Evolutionary conservation across 345 rosid species (phyloP), one percentile per base, ranked within the genome.

Genomic region (Salix brachista): DNA sequence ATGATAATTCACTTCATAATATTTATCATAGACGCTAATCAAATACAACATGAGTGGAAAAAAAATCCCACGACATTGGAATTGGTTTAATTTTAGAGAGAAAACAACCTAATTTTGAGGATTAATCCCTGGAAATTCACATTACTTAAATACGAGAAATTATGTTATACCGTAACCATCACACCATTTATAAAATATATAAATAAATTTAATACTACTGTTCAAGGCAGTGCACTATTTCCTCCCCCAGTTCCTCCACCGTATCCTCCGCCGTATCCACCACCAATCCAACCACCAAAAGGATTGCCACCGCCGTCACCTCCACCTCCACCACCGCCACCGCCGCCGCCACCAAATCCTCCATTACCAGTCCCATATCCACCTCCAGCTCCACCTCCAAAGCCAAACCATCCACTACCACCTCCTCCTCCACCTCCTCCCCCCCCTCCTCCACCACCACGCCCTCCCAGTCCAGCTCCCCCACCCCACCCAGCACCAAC

Each of bases 221-320:
- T 19, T 78, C 80, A 79, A 18, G 80, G 80, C 42, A 17, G 9
- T 11, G 80, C 82, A n/a, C 76, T 7, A 5, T 34, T 34, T 34
- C 37, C 80, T 60, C 85, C 75, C 37, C 37, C 37, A 5, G 37
- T 5, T 8, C 76, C 79, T n/a, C 84, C 73, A 74, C 10, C 66
- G 2, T 8, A 4, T 8, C 76, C 79, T n/a, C 81, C 73, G 68
- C 11, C 66, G 2, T 8, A 4, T 1, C 64, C 58, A 25, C 64
- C 62, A 52, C 25, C 54, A 1, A 2, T 21, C 56, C 56, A n/a
- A 5, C 56, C 56, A 50, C n/a, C 56, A 1, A 5, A 18, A 50
- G 9, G 8, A 50, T 34, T 34, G 37, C 37, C 37, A 4, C 5
- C 5, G 5, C 34, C 2, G 5, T 17, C 54, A 8, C 25, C 13